These are phyloP conservation scores for Zygosaccharomyces pseudobailii DNA, from an alignment of 1,139 yeast genomes.

Conservation along the genomic window DNA sequence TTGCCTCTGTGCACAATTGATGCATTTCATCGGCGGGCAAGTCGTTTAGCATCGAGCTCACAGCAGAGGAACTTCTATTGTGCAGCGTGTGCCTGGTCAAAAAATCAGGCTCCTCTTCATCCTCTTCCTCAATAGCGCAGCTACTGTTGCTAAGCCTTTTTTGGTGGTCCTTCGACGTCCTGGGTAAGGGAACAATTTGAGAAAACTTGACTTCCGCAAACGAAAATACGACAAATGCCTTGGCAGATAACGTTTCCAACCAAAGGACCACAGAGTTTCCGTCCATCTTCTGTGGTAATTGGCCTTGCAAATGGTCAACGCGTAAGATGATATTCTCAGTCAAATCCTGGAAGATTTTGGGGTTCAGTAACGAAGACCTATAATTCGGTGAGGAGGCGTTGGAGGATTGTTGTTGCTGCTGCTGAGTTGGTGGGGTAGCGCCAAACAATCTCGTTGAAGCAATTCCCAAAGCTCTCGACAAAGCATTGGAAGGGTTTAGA, in stretches of 20 bases:
- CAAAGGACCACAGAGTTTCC: constrained; percentile 38
- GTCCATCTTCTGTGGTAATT: constrained; percentile 16
- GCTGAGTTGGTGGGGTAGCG: constrained; percentile 20
- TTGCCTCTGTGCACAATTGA: constrained; percentile 53
- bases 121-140: constrained; percentile 24
- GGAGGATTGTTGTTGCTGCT: constrained; percentile 18
- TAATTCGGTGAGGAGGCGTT: constrained; percentile 14
- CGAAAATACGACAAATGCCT: constrained; percentile 81
- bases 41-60: constrained; percentile 34
- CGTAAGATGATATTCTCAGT: constrained; percentile 35
- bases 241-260: constrained; percentile 76
- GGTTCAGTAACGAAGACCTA: constrained; percentile 22
- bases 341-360: constrained; percentile 29
- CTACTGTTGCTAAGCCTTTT: constrained; percentile 30
- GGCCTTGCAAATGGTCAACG: constrained; percentile 23
- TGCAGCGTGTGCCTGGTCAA: constrained; percentile 2
- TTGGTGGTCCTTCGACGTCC: constrained; percentile 40
- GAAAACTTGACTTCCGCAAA: constrained; percentile 89
- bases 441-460: constrained; percentile 90
- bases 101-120: constrained; percentile 14
- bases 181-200: constrained; percentile 77
- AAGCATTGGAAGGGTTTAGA: constrained; percentile 83
- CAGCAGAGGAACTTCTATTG: constrained; percentile 11
- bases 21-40: constrained; percentile 42
- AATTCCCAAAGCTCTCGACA: constrained; percentile 79